Percentiles rank a stretch among this genome's conserved stretches.
phyloP scores from a whole-genome alignment of 192 early-diverging fungal genomes.

The Podila epicladia region DNA sequence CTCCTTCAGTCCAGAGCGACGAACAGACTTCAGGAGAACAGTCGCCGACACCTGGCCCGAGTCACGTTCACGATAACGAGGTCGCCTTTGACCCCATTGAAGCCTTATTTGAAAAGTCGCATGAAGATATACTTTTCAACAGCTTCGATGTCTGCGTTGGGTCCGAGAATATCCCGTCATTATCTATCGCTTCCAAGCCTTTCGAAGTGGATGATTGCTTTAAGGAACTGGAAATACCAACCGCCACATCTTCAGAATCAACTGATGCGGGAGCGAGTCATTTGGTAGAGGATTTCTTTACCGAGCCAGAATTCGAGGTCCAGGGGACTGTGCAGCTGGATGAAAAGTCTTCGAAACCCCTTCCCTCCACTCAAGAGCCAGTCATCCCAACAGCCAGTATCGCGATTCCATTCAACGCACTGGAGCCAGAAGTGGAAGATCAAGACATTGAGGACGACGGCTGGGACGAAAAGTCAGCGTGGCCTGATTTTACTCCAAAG shows the following conservation, averaged over 20 bases:
- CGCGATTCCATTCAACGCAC: background rate
- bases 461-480: background rate
- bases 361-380: too few relatives aligned
- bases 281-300: too few relatives aligned
- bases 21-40: background rate
- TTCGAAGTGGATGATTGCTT: constrained; percentile 13
- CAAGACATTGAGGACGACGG: background rate
- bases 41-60: background rate
- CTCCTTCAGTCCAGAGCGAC: background rate
- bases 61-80: background rate
- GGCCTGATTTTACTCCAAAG: background rate
- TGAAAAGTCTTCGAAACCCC: background rate
- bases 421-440: background rate
- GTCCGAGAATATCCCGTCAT: too few relatives aligned
- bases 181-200: background rate
- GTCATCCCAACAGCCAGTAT: too few relatives aligned
- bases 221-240: background rate
- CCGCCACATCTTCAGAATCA: background rate
- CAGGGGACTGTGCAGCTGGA: background rate
- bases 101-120: background rate
- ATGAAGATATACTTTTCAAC: background rate
- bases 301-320: too few relatives aligned
- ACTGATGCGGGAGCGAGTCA: too few relatives aligned
- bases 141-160: background rate
- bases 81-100: background rate